Evolutionary conservation across 148 eudicot genomes (phyloP), one percentile per base, ranked within the genome.

Genomic region (Suaeda aralocaspica): DNA sequence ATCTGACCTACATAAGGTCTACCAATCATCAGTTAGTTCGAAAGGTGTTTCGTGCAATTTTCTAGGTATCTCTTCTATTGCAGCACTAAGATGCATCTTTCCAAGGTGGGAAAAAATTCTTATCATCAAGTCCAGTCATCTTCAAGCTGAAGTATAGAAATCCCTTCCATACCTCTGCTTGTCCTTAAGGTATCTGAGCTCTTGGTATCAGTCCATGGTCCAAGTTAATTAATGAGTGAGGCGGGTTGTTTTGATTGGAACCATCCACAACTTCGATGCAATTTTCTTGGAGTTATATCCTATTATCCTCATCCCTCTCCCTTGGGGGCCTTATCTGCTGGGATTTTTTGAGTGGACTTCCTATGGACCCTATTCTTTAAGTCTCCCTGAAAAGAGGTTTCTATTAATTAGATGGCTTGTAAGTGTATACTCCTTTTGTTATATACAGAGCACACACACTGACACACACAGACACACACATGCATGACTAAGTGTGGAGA

Each of bases 31-130:
- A 51, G 26, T 45, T 45, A 68, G 72, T 67, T 73, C 50, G 55
- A 73, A 55, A 78, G 74, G 33, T 21, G n/a, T 39, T 44, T 78
- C 44, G 50, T 63, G 63, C 69, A 61, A 45, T 28, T 58, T 71
- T 72, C 36, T 59, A 72, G 72, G 80, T 66, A 59, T 71, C 63
- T 72, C 25, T 24, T 31, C 25, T 49, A 71, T 71, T 50, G 68
- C 68, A 49, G 46, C 68, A 66, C 64, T 49, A 66, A 51, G 29
- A 49, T 66, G 68, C 64, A 75, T 60, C 69, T 46, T 48, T 41
- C 14, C 64, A 63, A 65, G 66, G 66, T 24, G 59, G 12, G 34
- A 65, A 26, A 66, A 75, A 77, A 72, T 77, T 71, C 71, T 71
- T 71, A 71, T 76, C 79, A 70, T 28, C 11, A 52, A 39, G 13